Percentiles rank a stretch among this genome's conserved stretches.
Conservation (phyloP, 2,329 filamentous ascomycete genomes). For the Periconia digitata region DNA sequence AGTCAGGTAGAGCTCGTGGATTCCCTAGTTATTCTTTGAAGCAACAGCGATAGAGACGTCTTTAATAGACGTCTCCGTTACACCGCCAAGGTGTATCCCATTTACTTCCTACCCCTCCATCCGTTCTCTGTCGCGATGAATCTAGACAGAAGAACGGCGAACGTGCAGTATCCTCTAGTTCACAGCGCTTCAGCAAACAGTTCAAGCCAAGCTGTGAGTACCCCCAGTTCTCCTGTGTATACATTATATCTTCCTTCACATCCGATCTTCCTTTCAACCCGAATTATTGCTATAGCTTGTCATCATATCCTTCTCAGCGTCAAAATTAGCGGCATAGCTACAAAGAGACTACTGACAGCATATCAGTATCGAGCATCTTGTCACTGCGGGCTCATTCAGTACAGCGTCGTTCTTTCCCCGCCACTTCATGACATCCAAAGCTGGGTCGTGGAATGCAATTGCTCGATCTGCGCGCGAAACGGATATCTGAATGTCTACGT, state of each 20-base stretch:
- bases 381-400: slow-evolving; percentile 56
- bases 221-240: background rate
- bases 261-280: background rate
- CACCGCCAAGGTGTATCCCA: slow-evolving; percentile 29
- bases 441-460: slow-evolving; percentile 53
- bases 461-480: slow-evolving; percentile 54
- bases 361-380: slow-evolving; percentile 52
- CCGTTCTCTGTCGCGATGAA: slow-evolving; percentile 35
- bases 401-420: slow-evolving; percentile 54
- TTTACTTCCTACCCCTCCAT: slow-evolving; percentile 34
- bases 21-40: no score
- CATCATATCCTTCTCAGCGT: no score
- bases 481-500: slow-evolving; percentile 54
- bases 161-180: slow-evolving; percentile 19
- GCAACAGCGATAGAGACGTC: slow-evolving; percentile 11
- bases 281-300: no score
- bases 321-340: background rate
- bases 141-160: slow-evolving; percentile 15
- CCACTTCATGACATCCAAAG: slow-evolving; percentile 48
- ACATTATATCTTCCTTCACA: background rate
- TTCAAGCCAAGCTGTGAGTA: slow-evolving; percentile 7
- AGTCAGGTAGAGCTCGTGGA: slow-evolving; percentile 11
- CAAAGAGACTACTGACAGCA: background rate
- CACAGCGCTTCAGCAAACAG: slow-evolving; percentile 13
- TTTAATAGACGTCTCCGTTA: slow-evolving; percentile 8